Percentiles rank a stretch among this genome's conserved stretches.
Evolutionary conservation across 1,284 basidiomycete genomes (phyloP).

Genomic region (Heterobasidion parviporum): DNA sequence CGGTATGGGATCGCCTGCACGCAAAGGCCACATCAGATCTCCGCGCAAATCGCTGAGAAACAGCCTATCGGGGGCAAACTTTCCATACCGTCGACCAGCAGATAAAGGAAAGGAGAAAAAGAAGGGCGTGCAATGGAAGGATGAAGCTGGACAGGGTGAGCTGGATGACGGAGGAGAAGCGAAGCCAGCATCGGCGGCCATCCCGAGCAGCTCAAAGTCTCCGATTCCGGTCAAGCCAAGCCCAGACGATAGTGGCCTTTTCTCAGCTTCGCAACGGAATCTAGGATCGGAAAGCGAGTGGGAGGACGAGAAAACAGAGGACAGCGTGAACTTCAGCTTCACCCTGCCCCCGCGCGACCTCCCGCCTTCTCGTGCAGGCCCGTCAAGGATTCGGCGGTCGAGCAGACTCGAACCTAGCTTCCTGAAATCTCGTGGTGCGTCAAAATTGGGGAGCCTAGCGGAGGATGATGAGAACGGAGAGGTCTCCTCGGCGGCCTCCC

Average conservation of each 20-base stretch:
- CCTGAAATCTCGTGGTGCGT: constrained; percentile 47
- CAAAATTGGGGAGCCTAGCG: constrained; percentile 52
- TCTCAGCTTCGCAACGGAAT: constrained; percentile 12
- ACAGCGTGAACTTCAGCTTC: constrained; percentile 50
- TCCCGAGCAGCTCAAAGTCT: constrained; percentile 7
- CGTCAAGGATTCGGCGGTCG: constrained; percentile 7
- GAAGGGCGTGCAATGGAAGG: constrained; percentile 86
- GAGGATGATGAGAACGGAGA: constrained; percentile 58
- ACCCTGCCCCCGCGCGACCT: constrained; percentile 25
- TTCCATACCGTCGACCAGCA: constrained; percentile 51
- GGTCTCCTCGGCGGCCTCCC: constrained; percentile 16
- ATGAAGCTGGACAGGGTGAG: constrained; percentile 79
- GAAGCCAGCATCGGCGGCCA: constrained; percentile 30
- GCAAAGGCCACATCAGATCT: constrained; percentile 17
- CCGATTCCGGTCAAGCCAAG: constrained; percentile 29
- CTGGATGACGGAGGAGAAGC: constrained; percentile 59
- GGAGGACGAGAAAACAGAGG: constrained; percentile 81
- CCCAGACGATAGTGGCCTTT: constrained; percentile 12
- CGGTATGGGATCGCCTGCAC: constrained; percentile 23
- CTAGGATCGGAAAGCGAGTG: constrained; percentile 73
- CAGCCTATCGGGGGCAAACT: constrained; percentile 18
- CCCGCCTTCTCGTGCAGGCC: constrained; percentile 18
- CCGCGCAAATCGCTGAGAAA: constrained; percentile 53
- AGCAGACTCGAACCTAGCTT: constrained; percentile 63
- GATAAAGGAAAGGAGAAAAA: constrained; percentile 53